Conservation (phyloP, 352 stramenopile species). For the Pythium periplocum region DNA sequence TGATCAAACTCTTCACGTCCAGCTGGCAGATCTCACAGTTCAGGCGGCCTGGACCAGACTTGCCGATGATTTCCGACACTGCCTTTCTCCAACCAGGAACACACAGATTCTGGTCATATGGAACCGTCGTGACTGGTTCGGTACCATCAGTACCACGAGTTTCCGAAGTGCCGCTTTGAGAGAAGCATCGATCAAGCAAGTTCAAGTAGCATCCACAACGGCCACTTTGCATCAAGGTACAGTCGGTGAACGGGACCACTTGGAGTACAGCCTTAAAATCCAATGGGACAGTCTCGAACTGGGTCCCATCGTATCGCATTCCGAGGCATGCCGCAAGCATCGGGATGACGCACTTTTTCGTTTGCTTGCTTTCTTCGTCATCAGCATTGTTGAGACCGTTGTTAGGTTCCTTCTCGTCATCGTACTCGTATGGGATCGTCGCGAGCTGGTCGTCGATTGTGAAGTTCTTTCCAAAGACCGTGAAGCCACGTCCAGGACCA, state of each 20-base stretch:
- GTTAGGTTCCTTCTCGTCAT: conserved; percentile 11
- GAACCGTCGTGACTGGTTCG: conserved; percentile 14
- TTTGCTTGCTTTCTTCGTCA: neutral
- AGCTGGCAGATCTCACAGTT: conserved; percentile 78
- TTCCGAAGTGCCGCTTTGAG: conserved; percentile 33
- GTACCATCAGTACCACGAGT: conserved; percentile 3
- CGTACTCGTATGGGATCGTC: conserved; percentile 17
- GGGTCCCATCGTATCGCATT: conserved; percentile 33
- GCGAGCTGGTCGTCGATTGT: conserved; percentile 18
- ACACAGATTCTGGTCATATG: conserved; percentile 66
- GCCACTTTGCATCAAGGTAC: conserved; percentile 46
- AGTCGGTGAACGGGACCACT: conserved; percentile 67
- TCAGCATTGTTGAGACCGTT: conserved; percentile 16
- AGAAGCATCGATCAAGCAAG: conserved; percentile 58
- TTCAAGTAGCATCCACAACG: conserved; percentile 72
- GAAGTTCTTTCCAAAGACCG: conserved; percentile 59
- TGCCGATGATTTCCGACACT: conserved; percentile 51
- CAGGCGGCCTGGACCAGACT: conserved; percentile 41
- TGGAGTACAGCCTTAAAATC: conserved; percentile 72
- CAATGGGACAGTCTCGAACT: conserved; percentile 45
- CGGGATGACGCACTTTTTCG: conserved; percentile 39
- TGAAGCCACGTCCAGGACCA: conserved; percentile 36
- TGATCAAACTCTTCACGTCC: conserved; percentile 57
- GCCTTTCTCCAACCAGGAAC: conserved; percentile 40
- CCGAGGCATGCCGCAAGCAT: conserved; percentile 72